Evolutionary conservation across 768 basidiomycete genomes (phyloP), one percentile per base, ranked within the genome.

Genomic region (Udeniomyces megalosporus): DNA sequence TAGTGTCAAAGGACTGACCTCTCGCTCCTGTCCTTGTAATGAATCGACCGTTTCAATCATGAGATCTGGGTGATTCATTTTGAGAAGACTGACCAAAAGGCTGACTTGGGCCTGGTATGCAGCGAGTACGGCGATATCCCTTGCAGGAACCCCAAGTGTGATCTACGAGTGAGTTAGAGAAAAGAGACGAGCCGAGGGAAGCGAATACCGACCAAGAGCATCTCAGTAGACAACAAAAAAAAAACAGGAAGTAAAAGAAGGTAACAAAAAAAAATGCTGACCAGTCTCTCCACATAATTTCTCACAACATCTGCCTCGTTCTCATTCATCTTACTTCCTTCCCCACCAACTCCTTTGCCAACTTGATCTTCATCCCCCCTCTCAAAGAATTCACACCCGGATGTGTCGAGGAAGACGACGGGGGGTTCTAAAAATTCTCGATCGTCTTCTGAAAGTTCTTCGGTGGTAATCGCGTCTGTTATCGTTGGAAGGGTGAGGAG

Each of bases 101-200:
- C 85, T 81, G 3, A 97, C 92, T 73, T 99, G 95, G 0, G 91
- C 88, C 76, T 95, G 90, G 74, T 99, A 93, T 78, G 91, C 91
- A 1, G 89, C 87, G 66, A 96, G 84, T 58, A 96, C 77, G 5
- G 86, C 88, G 55, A 96, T 88, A 68, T 91, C 85, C 1, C 75
- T 75, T 0, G 86, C 79, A 6, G 76, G 71, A 2, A 93, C 72
- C 4, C 85, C 84, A 15, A 78, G 77, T 15, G 72, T 74, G 26
- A 83, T 75, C 87, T 88, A 60, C 44, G 15, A 2, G n/a, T 3
- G 35, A 35, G 26, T 31, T 42, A n/a, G 28, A 29, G 31, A 24
- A 31, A 32, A 0, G 42, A 42, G 35, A 14, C 58, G 4, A 31
- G 34, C 14, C 42, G 14, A 35, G 12, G n/a, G n/a, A n/a, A n/a